A percentile compares a stretch with the other conserved stretches of the same genome.
Conservation (phyloP, 2,329 filamentous ascomycete genomes). For the Pseudogymnoascus sp. region DNA sequence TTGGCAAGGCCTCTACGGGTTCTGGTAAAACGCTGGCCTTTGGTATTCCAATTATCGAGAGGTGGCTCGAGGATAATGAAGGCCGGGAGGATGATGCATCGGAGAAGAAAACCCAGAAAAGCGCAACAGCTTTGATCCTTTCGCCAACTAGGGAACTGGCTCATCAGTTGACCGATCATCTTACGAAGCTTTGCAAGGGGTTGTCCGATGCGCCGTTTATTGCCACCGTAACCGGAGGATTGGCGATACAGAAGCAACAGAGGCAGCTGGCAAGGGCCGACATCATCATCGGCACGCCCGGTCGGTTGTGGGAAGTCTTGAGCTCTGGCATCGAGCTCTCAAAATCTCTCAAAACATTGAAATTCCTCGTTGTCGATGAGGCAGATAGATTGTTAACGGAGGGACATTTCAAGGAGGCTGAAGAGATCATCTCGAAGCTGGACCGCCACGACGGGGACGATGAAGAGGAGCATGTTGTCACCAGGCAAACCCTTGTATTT, state of each 20-base stretch:
- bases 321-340: slow-evolving; percentile 65
- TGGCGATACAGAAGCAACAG: slow-evolving; percentile 93
- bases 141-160: slow-evolving; percentile 91
- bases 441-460: slow-evolving; percentile 52
- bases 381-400: slow-evolving; percentile 86
- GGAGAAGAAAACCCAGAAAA: slow-evolving; percentile 30
- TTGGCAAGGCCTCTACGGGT: slow-evolving; percentile 92
- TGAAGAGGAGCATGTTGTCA: slow-evolving; percentile 35
- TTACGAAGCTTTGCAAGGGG: slow-evolving; percentile 62
- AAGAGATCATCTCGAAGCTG: slow-evolving; percentile 75
- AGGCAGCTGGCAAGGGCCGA: slow-evolving; percentile 76
- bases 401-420: slow-evolving; percentile 90
- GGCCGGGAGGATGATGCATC: slow-evolving; percentile 33
- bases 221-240: slow-evolving; percentile 83
- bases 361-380: slow-evolving; percentile 86
- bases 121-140: slow-evolving; percentile 68
- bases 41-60: slow-evolving; percentile 84
- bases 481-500: slow-evolving; percentile 86
- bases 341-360: slow-evolving; percentile 60
- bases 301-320: slow-evolving; percentile 88
- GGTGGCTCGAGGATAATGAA: slow-evolving; percentile 52
- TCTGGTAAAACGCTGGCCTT: slow-evolving; percentile 96
- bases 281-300: slow-evolving; percentile 88
- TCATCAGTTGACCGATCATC: slow-evolving; percentile 79
- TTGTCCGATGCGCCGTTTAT: slow-evolving; percentile 57